Evolutionary conservation across 2,329 filamentous ascomycete genomes (phyloP).

Genomic region (Cladosporium sp.): DNA sequence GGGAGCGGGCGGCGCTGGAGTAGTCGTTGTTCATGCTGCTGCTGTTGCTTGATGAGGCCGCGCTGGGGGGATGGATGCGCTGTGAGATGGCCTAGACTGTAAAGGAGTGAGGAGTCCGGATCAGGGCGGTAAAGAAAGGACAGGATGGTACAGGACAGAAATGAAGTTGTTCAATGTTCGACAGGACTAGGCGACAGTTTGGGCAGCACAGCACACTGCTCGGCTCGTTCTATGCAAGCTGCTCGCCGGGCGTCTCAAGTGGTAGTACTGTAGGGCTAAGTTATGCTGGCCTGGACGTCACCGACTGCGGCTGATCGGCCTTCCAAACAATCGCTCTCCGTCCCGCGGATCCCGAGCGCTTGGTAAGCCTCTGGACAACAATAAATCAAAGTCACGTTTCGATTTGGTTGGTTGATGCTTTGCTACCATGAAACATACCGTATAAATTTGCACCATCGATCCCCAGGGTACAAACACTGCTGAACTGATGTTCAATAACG

Average conservation of each 20-base stretch:
- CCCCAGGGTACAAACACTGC: no score
- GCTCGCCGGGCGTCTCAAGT: not conserved
- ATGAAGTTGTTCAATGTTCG: not conserved
- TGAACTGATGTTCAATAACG: not conserved
- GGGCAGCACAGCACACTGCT: not conserved
- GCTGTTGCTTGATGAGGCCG: not conserved
- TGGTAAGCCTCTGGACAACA: not conserved
- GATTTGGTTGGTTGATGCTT: not conserved
- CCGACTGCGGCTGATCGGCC: not conserved
- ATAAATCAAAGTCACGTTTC: not conserved
- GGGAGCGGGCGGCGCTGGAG: slow-evolving; percentile 51
- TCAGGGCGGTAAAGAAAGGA: not conserved
- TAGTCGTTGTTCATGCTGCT: slow-evolving; percentile 24
- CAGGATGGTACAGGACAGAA: not conserved
- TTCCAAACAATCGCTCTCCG: not conserved
- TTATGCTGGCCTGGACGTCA: not conserved
- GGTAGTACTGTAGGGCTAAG: slow-evolving; percentile 4
- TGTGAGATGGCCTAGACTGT: not conserved
- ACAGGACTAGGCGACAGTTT: not conserved
- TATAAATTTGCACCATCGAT: no score
- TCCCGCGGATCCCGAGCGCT: not conserved
- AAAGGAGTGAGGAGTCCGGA: not conserved
- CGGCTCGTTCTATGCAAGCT: slow-evolving; percentile 2
- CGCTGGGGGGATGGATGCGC: not conserved
- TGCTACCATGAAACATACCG: not conserved